Evolutionary conservation across 2,329 filamentous ascomycete species (phyloP).

Genomic region (Penicillium sp.): DNA sequence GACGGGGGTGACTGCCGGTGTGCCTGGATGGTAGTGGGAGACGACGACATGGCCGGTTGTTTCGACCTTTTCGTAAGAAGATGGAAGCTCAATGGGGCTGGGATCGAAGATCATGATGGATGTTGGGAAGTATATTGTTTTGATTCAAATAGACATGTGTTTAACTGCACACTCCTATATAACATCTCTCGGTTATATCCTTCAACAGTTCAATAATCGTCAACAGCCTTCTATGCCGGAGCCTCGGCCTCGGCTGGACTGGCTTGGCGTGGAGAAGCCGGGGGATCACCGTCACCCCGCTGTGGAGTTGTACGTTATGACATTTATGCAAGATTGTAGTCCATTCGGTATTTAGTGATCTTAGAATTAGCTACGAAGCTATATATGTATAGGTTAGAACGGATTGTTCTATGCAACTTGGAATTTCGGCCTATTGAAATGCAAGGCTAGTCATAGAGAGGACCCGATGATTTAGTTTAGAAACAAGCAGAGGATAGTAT

Average conservation of each 20-base stretch:
- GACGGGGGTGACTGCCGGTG: conserved; percentile 43
- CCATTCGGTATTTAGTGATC: neutral
- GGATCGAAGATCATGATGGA: conserved; percentile 19
- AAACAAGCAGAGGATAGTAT: neutral
- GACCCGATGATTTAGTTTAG: neutral
- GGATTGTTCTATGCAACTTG: neutral
- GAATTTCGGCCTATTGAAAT: neutral
- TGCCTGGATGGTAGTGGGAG: conserved; percentile 35
- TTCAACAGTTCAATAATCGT: neutral
- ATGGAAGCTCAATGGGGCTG: conserved; percentile 13
- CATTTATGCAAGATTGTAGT: neutral
- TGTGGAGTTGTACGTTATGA: neutral
- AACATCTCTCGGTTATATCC: neutral
- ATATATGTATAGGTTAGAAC: neutral
- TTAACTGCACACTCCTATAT: neutral
- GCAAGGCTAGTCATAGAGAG: neutral
- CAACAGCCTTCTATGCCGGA: neutral
- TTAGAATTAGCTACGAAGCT: neutral
- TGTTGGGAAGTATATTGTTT: neutral
- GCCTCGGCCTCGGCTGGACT: neutral
- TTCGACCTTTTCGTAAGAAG: conserved; percentile 17
- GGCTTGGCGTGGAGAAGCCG: conserved; percentile 2
- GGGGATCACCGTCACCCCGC: conserved; percentile 3
- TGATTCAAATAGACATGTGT: neutral
- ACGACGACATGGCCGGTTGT: conserved; percentile 30